These are phyloP conservation scores for Chalaropsis ovoidea DNA, from an alignment of 2,329 filamentous ascomycete genomes.

Conservation along the genomic window DNA sequence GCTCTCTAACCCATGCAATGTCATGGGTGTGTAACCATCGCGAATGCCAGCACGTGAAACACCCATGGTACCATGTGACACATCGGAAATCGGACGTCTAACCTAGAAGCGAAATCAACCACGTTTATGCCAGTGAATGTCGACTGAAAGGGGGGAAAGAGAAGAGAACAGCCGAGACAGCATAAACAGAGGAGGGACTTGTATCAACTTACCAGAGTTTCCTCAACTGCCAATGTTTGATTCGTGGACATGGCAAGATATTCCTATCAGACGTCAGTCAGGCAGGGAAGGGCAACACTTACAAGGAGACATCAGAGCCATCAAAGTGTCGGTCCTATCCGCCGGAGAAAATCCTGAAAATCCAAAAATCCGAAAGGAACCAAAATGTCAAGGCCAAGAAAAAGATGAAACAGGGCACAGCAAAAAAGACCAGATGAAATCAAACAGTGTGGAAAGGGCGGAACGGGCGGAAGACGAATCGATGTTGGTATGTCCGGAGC, in stretches of 20 bases:
- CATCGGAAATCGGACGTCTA: not conserved
- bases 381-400: not conserved
- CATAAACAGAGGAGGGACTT: too few species aligned
- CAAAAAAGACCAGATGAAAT: not conserved
- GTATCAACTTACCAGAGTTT: too few species aligned
- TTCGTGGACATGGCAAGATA: not conserved
- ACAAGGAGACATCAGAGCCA: not conserved
- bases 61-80: not conserved
- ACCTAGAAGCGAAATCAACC: not conserved
- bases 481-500: not conserved
- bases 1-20: not conserved
- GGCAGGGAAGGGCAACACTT: not conserved
- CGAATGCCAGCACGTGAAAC: not conserved
- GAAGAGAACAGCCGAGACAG: too few species aligned
- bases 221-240: not conserved
- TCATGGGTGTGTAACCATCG: not conserved
- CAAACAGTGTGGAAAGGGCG: not conserved
- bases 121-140: not conserved
- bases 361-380: not conserved
- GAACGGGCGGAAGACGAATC: not conserved
- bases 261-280: not conserved
- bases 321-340: not conserved
- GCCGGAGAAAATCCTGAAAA: not conserved
- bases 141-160: not conserved
- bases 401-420: not conserved